Percentiles rank a stretch among this genome's conserved stretches.
phyloP scores from a whole-genome alignment of 768 basidiomycete species.

The Calocera cornea region DNA sequence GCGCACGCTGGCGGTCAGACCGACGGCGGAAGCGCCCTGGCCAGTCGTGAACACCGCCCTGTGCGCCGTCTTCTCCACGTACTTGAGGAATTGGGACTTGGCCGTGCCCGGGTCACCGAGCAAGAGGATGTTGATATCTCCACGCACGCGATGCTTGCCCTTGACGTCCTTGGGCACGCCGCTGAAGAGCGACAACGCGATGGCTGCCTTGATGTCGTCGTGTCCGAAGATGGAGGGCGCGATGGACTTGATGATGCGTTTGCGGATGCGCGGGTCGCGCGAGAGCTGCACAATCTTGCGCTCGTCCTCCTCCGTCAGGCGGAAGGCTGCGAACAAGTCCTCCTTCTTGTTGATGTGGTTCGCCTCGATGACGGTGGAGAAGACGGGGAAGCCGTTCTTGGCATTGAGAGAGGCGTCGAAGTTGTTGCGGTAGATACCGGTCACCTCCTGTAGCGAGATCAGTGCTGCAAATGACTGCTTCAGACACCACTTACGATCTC shows the following conservation, averaged over 20 bases:
- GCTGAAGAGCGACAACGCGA: conserved; percentile 88
- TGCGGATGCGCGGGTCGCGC: conserved; percentile 86
- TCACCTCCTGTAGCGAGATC: conserved; percentile 61
- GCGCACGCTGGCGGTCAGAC: conserved; percentile 96
- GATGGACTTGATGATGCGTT: conserved; percentile 95
- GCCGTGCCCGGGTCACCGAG: conserved; percentile 98
- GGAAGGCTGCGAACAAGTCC: conserved; percentile 95
- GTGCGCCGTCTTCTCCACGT: conserved; percentile 96
- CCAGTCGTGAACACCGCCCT: conserved; percentile 97
- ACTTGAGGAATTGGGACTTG: conserved; percentile 97
- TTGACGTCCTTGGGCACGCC: conserved; percentile 94
- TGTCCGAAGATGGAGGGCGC: conserved; percentile 99
- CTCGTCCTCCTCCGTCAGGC: conserved; percentile 93
- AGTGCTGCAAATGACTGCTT: conserved; percentile 10
- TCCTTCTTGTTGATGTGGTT: conserved; percentile 99
- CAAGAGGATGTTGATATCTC: conserved; percentile 92
- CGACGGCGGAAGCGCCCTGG: conserved; percentile 95
- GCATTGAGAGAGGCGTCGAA: conserved; percentile 96
- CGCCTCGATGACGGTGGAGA: conserved; percentile 94
- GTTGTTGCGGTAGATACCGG: conserved; percentile 96
- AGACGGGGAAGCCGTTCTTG: conserved; percentile 98
- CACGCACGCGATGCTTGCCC: conserved; percentile 88
- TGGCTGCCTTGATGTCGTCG: conserved; percentile 95
- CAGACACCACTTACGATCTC: conserved; percentile 59
- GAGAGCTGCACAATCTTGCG: conserved; percentile 76